Percentiles rank a stretch among this genome's conserved stretches.
Conservation (phyloP, 1,284 basidiomycete genomes). For the Fomitopsis pinicola region DNA sequence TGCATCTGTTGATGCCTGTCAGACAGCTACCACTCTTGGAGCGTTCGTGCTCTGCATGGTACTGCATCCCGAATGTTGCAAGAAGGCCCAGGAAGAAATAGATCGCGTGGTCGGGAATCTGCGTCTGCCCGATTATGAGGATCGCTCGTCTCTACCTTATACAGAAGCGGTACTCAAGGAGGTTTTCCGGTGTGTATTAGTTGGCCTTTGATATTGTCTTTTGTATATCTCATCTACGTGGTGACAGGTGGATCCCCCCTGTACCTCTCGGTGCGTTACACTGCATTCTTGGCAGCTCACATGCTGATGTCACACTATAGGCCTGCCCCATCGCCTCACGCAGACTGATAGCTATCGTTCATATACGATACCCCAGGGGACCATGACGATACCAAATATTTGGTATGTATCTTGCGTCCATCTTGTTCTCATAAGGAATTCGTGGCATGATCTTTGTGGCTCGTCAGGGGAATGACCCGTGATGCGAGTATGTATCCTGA, state of each 20-base stretch:
- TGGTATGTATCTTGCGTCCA: conserved; percentile 25
- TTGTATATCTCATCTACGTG: neutral
- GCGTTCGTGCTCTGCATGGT: conserved; percentile 14
- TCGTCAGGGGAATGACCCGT: conserved; percentile 17
- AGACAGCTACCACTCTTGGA: conserved; percentile 34
- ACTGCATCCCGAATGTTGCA: conserved; percentile 12
- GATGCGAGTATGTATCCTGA: conserved; percentile 14
- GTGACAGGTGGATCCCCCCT: conserved; percentile 11
- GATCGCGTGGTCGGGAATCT: conserved; percentile 12
- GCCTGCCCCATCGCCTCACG: conserved; percentile 23
- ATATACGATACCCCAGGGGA: conserved; percentile 40
- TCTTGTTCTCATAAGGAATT: too few relatives aligned
- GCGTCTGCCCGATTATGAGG: conserved; percentile 7
- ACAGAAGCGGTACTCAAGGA: conserved; percentile 44
- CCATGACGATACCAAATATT: conserved; percentile 44
- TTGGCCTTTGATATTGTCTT: neutral
- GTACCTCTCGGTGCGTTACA: conserved; percentile 2
- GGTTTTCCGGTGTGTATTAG: conserved; percentile 33
- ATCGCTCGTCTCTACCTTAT: conserved; percentile 24
- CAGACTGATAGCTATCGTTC: conserved; percentile 43
- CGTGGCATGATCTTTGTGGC: neutral
- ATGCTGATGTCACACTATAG: neutral
- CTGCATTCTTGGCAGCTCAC: neutral
- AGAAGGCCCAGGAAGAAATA: conserved; percentile 14
- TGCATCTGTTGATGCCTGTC: too few relatives aligned